Base-by-base conservation (phyloP, 2,329 filamentous ascomycete genomes). In the Helotiales sp. region DNA sequence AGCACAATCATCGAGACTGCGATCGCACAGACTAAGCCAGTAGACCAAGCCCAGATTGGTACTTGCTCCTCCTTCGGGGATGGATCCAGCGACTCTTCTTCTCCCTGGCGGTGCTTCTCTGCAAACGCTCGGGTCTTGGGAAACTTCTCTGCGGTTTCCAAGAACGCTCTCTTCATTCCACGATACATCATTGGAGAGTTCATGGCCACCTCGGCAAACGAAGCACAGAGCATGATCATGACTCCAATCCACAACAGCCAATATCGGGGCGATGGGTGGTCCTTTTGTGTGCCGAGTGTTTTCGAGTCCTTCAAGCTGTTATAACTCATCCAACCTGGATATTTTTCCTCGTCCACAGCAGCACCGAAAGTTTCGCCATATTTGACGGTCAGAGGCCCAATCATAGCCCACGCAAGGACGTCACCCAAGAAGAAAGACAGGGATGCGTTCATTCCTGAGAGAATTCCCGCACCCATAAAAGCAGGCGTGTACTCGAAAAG, bases 201-300 rank as follows among this genome's bases (percentile, higher is more conserved):
- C 57, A 60, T 60, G 1, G 37, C 57, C 15, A 60, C 57, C 57
- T 60, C 57, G 3, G 57, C 43, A 45, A 60, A 60, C 5, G 57
- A 45, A 3, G 57, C 57, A 26, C 57, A 60, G 8, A 60, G 24
- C 37, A 60, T 45, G 37, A 60, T 24, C 57, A 60, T 60, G 28
- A 60, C 37, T 28, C 57, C 57, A 15, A 49, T 28, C 57, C 57
- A 60, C 15, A 60, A 32, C 1, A 22, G 11, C 37, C 37, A 60
- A 24, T 60, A 60, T 6, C 57, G 37, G 40, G 57, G 37, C 24
- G 57, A 60, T 11, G 57, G 57, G 3, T 45, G 24, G 13, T 20
- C 22, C 24, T 28, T 45, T n/a, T 60, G 37, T 22, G 57, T 4
- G 6, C 2, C 6, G 26, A 11, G 13, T 13, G 13, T 10, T 37